Evolutionary conservation across 129 eudicot species (phyloP).

Genomic region (Flaveria linearis): DNA sequence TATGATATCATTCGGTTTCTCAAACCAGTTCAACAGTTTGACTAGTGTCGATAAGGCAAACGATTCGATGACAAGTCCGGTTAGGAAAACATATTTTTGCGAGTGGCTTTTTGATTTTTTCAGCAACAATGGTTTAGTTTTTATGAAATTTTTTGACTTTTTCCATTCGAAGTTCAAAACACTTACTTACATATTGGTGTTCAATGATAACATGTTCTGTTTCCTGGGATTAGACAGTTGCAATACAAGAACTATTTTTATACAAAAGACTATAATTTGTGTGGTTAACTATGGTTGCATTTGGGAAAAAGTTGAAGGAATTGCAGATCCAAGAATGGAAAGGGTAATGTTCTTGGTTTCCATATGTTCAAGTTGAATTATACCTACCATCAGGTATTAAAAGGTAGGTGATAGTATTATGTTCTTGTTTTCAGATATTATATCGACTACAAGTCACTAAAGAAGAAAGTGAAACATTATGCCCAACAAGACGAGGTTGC

Average conservation of each 20-base stretch:
- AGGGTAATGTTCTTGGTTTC: slow-evolving; percentile 38
- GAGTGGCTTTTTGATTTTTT: background rate
- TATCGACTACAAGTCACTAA: slow-evolving; percentile 58
- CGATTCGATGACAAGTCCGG: too few species aligned
- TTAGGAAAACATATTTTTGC: background rate
- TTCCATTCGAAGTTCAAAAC: background rate
- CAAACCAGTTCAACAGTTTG: too few species aligned
- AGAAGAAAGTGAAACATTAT: slow-evolving; percentile 64
- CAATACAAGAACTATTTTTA: slow-evolving; percentile 4
- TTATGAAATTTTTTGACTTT: background rate
- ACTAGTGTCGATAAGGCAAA: too few species aligned
- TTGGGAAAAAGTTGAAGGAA: slow-evolving; percentile 69
- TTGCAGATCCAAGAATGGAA: slow-evolving; percentile 71
- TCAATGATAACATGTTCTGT: background rate
- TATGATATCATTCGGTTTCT: too few species aligned
- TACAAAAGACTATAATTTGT: slow-evolving; percentile 24
- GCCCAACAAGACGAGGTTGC: slow-evolving; percentile 43
- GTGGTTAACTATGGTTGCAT: slow-evolving; percentile 58
- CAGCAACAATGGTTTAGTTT: background rate
- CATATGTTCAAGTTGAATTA: background rate
- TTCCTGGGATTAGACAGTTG: slow-evolving; percentile 6
- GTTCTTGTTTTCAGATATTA: slow-evolving; percentile 44
- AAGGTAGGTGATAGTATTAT: background rate
- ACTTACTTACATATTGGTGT: background rate
- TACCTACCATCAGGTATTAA: background rate